Percentiles rank a stretch among this genome's conserved stretches.
Evolutionary conservation across 2,329 filamentous ascomycete species (phyloP).

Genomic region (Aspergillus ibericus): DNA sequence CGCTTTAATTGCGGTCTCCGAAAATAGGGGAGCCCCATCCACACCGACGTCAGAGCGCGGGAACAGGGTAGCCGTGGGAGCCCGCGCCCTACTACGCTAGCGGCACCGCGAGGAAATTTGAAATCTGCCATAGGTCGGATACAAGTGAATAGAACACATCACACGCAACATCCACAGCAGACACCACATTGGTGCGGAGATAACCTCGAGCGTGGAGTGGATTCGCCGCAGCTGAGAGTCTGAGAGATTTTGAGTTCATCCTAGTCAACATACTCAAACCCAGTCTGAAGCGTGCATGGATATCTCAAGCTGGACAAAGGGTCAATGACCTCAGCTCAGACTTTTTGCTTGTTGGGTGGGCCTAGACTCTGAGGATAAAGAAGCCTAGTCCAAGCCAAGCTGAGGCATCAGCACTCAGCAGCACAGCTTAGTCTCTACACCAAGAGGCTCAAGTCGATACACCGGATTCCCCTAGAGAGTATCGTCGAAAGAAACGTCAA

Average conservation of each 20-base stretch:
- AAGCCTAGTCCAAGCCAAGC: background rate
- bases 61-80: conserved; percentile 11
- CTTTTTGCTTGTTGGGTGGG: background rate
- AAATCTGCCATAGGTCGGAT: background rate
- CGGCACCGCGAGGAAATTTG: conserved; percentile 12
- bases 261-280: background rate
- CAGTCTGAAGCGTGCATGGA: background rate
- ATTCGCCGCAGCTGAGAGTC: background rate
- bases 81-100: conserved; percentile 25
- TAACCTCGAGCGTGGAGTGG: background rate
- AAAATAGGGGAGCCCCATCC: background rate
- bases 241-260: conserved; percentile 1
- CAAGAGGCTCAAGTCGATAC: background rate
- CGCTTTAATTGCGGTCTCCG: too few relatives aligned
- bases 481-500: conserved; percentile 8
- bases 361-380: background rate
- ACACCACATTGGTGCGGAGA: background rate
- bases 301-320: background rate
- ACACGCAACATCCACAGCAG: conserved; percentile 14
- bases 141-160: conserved; percentile 23
- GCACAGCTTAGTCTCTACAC: background rate
- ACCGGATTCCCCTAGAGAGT: too few relatives aligned
- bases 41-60: conserved; percentile 32
- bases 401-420: too few relatives aligned
- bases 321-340: background rate